Percentiles rank a stretch among this genome's conserved stretches.
These are phyloP conservation scores for Linum tenue DNA, from an alignment of 345 rosid species.

Conservation along the genomic window DNA sequence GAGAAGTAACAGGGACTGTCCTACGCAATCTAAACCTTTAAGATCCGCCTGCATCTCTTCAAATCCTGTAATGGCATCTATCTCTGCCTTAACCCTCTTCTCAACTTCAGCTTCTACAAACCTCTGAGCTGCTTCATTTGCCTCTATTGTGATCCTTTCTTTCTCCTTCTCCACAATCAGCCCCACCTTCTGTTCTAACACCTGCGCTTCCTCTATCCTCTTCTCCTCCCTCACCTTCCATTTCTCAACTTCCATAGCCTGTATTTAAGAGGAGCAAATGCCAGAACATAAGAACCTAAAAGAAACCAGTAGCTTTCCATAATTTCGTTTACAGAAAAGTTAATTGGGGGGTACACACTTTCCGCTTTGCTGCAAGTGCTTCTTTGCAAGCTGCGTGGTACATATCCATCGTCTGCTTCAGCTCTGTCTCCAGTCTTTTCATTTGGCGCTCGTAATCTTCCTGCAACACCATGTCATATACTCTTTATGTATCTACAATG, in stretches of 20 bases:
- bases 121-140: slow-evolving; percentile 6
- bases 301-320: neutral
- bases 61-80: neutral
- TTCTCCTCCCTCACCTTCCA: slow-evolving; percentile 16
- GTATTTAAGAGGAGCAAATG: neutral
- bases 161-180: neutral
- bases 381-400: slow-evolving; percentile 20
- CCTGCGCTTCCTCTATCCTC: neutral
- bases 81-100: slow-evolving; percentile 12
- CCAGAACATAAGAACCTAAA: neutral
- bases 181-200: neutral
- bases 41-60: neutral
- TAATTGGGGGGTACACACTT: neutral
- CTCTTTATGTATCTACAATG: no score
- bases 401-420: slow-evolving; percentile 19
- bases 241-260: slow-evolving; percentile 16
- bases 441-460: neutral
- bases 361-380: slow-evolving; percentile 15
- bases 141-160: neutral
- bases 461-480: neutral
- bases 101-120: slow-evolving; percentile 11
- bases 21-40: slow-evolving; percentile 10
- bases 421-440: slow-evolving; percentile 1
- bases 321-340: neutral
- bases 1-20: neutral